phyloP scores from a whole-genome alignment of 2,329 filamentous ascomycete species.

The Apiospora koreana region DNA sequence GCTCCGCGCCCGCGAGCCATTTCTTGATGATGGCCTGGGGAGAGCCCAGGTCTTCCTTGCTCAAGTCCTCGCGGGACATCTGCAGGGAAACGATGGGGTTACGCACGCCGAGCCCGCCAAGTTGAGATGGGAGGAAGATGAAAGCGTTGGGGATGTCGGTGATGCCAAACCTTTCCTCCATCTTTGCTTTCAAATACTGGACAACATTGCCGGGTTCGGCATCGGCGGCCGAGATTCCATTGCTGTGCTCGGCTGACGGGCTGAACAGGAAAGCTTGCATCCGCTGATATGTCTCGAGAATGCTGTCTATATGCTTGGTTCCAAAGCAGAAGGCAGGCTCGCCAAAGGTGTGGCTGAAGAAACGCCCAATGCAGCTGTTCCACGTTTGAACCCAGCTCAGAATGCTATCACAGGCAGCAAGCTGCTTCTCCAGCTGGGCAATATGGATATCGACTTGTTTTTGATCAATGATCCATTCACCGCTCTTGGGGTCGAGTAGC shows the following conservation, averaged over 20 bases:
- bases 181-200: slow-evolving; percentile 31
- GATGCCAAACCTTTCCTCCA: slow-evolving; percentile 36
- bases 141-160: slow-evolving; percentile 45
- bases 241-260: neutral
- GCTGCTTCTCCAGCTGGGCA: slow-evolving; percentile 53
- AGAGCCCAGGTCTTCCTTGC: slow-evolving; percentile 7
- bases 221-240: neutral
- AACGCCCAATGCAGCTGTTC: slow-evolving; percentile 48
- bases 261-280: slow-evolving; percentile 44
- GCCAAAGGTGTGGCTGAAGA: slow-evolving; percentile 48
- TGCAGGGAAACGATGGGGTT: slow-evolving; percentile 48
- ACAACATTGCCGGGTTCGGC: slow-evolving; percentile 27
- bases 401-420: slow-evolving; percentile 50
- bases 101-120: slow-evolving; percentile 47
- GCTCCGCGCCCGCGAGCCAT: slow-evolving; percentile 15
- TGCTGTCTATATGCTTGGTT: slow-evolving; percentile 42
- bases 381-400: slow-evolving; percentile 43
- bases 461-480: slow-evolving; percentile 56
- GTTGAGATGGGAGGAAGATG: slow-evolving; percentile 45
- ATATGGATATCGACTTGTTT: slow-evolving; percentile 54
- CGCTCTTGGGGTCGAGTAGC: slow-evolving; percentile 45
- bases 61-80: slow-evolving; percentile 32
- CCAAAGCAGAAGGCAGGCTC: slow-evolving; percentile 47
- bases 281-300: slow-evolving; percentile 41
- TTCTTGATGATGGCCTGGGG: neutral